phyloP scores from a whole-genome alignment of 768 basidiomycete species.

The Hygrocybe punicea region DNA sequence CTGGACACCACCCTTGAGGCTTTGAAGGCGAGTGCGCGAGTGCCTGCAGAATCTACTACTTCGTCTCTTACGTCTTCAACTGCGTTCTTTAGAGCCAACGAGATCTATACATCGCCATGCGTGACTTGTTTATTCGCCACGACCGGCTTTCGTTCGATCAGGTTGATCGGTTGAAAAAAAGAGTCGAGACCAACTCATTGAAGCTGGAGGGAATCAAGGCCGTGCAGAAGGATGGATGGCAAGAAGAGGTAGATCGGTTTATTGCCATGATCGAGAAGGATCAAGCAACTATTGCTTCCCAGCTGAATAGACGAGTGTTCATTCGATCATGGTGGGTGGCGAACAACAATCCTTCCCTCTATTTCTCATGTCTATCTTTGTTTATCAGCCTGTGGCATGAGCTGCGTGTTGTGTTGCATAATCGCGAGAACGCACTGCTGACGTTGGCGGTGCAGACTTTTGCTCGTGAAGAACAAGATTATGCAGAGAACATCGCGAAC shows the following conservation, averaged over 20 bases:
- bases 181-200: constrained; percentile 69
- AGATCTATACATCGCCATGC: constrained; percentile 81
- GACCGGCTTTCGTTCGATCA: constrained; percentile 87
- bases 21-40: constrained; percentile 54
- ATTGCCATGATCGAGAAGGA: constrained; percentile 76
- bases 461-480: constrained; percentile 69
- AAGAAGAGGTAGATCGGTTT: constrained; percentile 78
- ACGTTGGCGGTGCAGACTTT: constrained; percentile 71
- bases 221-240: constrained; percentile 78
- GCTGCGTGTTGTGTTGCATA: constrained; percentile 87
- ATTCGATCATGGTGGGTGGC: constrained; percentile 74
- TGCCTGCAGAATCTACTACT: not conserved
- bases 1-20: constrained; percentile 70
- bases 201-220: constrained; percentile 74
- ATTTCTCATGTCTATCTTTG: constrained; percentile 2
- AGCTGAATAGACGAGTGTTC: constrained; percentile 77
- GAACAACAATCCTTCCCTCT: constrained; percentile 3
- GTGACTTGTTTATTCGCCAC: constrained; percentile 82
- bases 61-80: constrained; percentile 10
- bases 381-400: constrained; percentile 86
- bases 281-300: constrained; percentile 71
- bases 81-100: constrained; percentile 55
- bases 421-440: constrained; percentile 80
- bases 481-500: constrained; percentile 54
- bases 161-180: constrained; percentile 83